phyloP scores from a whole-genome alignment of 1,139 yeast genomes.

The Zygoascus sp. region DNA sequence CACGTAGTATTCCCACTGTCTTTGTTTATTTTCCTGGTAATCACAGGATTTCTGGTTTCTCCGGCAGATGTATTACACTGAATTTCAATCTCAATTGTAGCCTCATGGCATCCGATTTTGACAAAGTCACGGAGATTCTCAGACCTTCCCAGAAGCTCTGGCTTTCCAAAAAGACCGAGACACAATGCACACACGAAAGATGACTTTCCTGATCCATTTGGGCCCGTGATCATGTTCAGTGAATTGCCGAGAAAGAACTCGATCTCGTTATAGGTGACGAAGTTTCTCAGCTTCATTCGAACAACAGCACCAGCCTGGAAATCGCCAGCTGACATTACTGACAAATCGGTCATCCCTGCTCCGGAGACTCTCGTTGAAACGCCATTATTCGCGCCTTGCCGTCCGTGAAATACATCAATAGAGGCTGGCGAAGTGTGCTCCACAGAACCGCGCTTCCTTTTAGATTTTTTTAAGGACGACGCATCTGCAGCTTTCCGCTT shows the following conservation, averaged over 20 bases:
- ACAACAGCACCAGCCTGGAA: constrained; percentile 59
- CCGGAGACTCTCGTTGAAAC: neutral
- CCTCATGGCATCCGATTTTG: constrained; percentile 59
- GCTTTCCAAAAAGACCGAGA: constrained; percentile 79
- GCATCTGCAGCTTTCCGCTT: neutral
- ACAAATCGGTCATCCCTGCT: neutral
- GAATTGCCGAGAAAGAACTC: constrained; percentile 79
- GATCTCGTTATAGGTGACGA: constrained; percentile 76
- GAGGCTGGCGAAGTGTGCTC: neutral
- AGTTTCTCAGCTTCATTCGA: constrained; percentile 62
- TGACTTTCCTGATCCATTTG: constrained; percentile 95
- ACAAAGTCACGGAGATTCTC: constrained; percentile 64
- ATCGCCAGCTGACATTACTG: constrained; percentile 7
- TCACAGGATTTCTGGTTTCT: constrained; percentile 30
- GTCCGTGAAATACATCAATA: neutral
- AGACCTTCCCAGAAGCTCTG: constrained; percentile 77
- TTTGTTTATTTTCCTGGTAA: constrained; percentile 43
- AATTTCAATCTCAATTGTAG: constrained; percentile 61
- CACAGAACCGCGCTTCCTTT: too few species aligned
- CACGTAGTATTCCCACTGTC: constrained; percentile 37
- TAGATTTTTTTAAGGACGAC: neutral
- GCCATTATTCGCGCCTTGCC: neutral
- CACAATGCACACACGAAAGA: constrained; percentile 93
- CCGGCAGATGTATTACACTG: constrained; percentile 23
- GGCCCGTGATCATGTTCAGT: constrained; percentile 90